Base-by-base conservation (phyloP, 768 basidiomycete genomes). In the Mycena alexandri region DNA sequence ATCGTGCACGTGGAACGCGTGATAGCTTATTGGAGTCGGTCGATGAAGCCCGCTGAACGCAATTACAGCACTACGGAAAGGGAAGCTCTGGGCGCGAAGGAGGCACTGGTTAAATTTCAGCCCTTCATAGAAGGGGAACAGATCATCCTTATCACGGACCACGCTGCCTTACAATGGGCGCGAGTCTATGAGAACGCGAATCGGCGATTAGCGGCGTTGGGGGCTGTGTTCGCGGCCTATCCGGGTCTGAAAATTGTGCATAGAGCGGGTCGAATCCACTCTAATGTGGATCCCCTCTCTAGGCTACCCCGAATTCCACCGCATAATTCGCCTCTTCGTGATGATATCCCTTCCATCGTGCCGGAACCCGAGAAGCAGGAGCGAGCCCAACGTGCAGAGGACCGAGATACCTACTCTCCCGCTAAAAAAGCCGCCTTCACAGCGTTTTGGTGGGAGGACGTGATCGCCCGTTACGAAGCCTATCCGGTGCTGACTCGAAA, bases 221-320 rank as follows among this genome's bases (percentile, higher is more conserved):
- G 75, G 57, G 56, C 73, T 14, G 68, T 77, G 22, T 76, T 74
- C 52, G 46, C 70, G 3, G 75, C 78, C 10, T 79, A 72, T 16
- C 78, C 72, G 0, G 52, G 58, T 10, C 54, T 79, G 12, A 34
- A 69, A 25, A 77, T 79, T 14, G 61, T 75, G 4, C 78, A 79
- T 50, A 36, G 76, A 14, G 58, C 77, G 5, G 77, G 78, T 0
- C 34, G 72, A 34, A 65, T 75, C 12, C 78, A 78, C 48, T 78
- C 75, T 6, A 78, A 78, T 51, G 65, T 67, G 46, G 63, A 65
- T 50, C 63, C 63, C 3, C 24, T 65, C 1, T 65, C 63, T 2
- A 2, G 63, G 5, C 55, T 65, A 24, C 53, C 42, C 14, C 5
- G 63, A 5, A 38, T 53, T 34, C 44, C 59, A 24, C 38, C 42